Percentiles rank a stretch among this genome's conserved stretches.
phyloP scores from a whole-genome alignment of 805 yeast species.

The Pichia nanzhaoensis region DNA sequence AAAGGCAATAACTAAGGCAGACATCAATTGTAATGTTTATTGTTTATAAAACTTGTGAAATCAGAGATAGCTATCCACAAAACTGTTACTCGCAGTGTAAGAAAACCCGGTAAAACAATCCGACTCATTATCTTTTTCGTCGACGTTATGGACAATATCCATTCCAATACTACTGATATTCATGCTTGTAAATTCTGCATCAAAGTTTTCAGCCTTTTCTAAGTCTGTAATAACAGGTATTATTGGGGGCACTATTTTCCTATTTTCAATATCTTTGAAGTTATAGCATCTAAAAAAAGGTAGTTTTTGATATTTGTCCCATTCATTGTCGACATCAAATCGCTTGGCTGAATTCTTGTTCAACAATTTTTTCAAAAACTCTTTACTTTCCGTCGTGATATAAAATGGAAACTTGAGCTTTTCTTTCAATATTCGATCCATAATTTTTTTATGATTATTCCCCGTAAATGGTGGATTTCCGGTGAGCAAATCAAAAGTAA shows the following conservation, averaged over 20 bases:
- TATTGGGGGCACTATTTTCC: conserved; percentile 60
- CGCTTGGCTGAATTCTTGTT: conserved; percentile 64
- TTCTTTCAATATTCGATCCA: conserved; percentile 63
- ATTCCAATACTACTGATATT: conserved; percentile 19
- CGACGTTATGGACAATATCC: conserved; percentile 1
- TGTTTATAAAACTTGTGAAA: too few relatives aligned
- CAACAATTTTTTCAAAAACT: conserved; percentile 54
- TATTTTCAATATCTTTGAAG: conserved; percentile 51
- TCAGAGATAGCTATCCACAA: conserved; percentile 26
- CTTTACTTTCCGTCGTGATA: conserved; percentile 70
- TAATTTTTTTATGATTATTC: conserved; percentile 60
- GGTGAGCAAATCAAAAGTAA: conserved; percentile 67
- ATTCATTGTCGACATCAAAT: conserved; percentile 46
- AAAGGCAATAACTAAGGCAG: conserved; percentile 33
- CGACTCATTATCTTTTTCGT: neutral
- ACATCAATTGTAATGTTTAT: conserved; percentile 39
- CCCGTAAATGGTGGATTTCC: conserved; percentile 89
- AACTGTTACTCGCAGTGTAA: conserved; percentile 36
- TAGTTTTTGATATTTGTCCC: conserved; percentile 51
- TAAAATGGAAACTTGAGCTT: conserved; percentile 63
- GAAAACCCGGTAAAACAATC: conserved; percentile 38
- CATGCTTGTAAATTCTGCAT: conserved; percentile 65
- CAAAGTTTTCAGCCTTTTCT: conserved; percentile 71
- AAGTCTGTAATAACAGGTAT: conserved; percentile 71
- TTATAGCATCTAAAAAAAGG: conserved; percentile 65